These are phyloP conservation scores for Colletotrichum simmondsii DNA, from an alignment of 2,329 filamentous ascomycete genomes.

Conservation along the genomic window DNA sequence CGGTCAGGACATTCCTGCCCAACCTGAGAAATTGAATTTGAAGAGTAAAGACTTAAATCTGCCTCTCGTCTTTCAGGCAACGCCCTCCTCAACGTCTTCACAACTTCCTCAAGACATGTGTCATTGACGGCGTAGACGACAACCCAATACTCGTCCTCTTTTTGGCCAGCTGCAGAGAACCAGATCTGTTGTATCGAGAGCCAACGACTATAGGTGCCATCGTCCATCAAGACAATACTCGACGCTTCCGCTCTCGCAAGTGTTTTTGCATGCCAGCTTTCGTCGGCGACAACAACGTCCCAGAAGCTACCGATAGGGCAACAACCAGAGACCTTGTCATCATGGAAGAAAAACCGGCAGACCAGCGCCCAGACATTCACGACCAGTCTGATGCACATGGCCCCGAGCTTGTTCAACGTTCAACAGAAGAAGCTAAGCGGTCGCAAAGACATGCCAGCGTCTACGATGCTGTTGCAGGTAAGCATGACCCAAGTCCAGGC, in stretches of 20 bases:
- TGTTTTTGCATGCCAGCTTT: background rate
- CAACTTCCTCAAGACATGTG: background rate
- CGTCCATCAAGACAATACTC: background rate
- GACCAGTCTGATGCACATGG: background rate
- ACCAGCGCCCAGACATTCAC: background rate
- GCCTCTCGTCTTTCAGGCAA: background rate
- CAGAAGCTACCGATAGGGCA: background rate
- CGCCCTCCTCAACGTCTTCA: background rate
- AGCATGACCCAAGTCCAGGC: constrained; percentile 29
- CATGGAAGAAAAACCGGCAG: background rate
- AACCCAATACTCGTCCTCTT: background rate
- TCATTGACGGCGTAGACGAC: background rate
- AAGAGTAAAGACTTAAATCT: background rate
- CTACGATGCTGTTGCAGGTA: constrained; percentile 80
- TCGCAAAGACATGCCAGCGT: constrained; percentile 61
- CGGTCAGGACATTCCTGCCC: background rate
- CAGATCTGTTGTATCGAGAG: background rate
- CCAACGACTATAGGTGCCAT: background rate
- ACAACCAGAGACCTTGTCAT: background rate
- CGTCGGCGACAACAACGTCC: background rate
- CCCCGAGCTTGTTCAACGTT: background rate
- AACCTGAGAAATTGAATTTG: background rate
- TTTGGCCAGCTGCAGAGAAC: background rate
- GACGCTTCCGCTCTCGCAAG: background rate
- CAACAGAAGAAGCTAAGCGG: background rate